phyloP scores from a whole-genome alignment of 192 early-diverging fungal species.

The Coemansia sp. region DNA sequence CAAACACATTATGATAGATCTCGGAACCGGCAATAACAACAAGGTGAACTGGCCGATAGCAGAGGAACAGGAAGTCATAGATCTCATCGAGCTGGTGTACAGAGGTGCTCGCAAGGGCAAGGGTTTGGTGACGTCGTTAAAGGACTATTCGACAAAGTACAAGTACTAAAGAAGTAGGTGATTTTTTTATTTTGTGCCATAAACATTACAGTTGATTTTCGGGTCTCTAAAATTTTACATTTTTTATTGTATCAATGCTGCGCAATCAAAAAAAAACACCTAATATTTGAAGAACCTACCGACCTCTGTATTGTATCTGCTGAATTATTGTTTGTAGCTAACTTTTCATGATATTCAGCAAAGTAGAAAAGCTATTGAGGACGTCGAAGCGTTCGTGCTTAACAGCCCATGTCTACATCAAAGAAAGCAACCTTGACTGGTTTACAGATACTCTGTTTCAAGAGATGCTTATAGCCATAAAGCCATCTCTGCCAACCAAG shows the following conservation, averaged over 20 bases:
- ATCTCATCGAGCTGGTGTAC: constrained; percentile 86
- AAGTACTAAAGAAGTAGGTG: constrained; percentile 69
- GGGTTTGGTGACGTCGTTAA: constrained; percentile 95
- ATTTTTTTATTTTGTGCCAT: background rate
- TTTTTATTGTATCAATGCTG: background rate
- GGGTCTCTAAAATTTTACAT: too few species aligned
- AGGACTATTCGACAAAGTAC: constrained; percentile 98
- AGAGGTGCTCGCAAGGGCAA: constrained; percentile 94
- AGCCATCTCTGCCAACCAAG: constrained; percentile 26
- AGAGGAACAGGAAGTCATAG: constrained; percentile 95
- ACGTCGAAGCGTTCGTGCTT: constrained; percentile 22
- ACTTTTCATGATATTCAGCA: constrained; percentile 40
- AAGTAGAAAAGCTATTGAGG: constrained; percentile 37
- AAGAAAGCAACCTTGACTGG: constrained; percentile 40
- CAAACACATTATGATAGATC: constrained; percentile 98
- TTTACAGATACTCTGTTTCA: constrained; percentile 46
- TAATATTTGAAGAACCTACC: background rate
- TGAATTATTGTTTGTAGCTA: background rate
- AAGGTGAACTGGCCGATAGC: constrained; percentile 97
- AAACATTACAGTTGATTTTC: too few species aligned
- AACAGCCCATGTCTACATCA: constrained; percentile 33
- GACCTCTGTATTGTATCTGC: background rate
- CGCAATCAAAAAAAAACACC: background rate
- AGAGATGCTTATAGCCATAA: constrained; percentile 44
- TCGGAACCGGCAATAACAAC: constrained; percentile 99